Base-by-base conservation (phyloP, 441 rosid genomes). In the Erodium texanum region DNA sequence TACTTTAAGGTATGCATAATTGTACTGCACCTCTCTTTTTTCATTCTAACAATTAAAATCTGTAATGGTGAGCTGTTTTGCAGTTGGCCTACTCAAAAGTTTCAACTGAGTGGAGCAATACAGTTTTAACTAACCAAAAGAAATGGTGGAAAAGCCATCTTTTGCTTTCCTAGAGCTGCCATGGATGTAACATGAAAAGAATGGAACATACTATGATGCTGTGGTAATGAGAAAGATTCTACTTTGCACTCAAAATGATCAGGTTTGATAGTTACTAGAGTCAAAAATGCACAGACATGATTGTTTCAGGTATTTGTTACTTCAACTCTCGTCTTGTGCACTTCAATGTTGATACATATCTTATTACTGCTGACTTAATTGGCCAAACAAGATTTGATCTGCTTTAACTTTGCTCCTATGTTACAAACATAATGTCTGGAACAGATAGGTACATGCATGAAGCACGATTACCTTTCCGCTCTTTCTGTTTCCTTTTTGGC, bases 211-310 rank as follows among this genome's bases (percentile, higher is more conserved):
- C 38, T 5, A 34, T 10, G 66, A 54, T 27, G 66, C 62, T n/a
- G 62, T 67, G 38, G 66, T 29, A 58, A 24, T 54, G 38, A 62
- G 48, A 70, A 73, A 69, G 75, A 73, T 74, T 74, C 77, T 65
- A 24, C 69, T 61, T 67, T 79, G 69, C 66, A 36, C 61, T 48
- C 36, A 38, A 66, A 62, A 62, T 73, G 64, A 43, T 68, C 41
- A 58, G 11, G 22, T 18, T 52, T 73, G 54, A 59, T 52, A n/a
- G 20, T 61, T 62, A 70, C 62, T 64, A 65, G 72, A 75, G 77
- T 77, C 56, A 77, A 74, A 74, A 74, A 62, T 63, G 69, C n/a
- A 52, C 66, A 66, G 24, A 65, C 65, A 67, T 66, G 56, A 45
- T 45, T 14, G 66, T 73, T 22, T 15, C 7, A 5, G 68, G 23